A percentile compares a stretch with the other conserved stretches of the same genome.
These are phyloP conservation scores for Leccinellum rugosiceps DNA, from an alignment of 768 basidiomycete genomes.

Conservation along the genomic window DNA sequence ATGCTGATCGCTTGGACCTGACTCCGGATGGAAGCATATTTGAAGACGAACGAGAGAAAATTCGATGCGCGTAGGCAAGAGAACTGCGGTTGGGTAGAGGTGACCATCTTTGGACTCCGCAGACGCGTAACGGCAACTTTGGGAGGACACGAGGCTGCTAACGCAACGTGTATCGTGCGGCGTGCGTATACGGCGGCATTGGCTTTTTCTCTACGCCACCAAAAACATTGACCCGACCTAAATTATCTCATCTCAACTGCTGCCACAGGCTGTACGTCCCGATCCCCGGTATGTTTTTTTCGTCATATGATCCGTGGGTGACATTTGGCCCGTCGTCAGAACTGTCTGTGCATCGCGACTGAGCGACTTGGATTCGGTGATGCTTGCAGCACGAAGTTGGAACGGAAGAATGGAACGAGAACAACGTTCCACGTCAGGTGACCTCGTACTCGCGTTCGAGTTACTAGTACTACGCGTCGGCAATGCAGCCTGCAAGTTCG, in stretches of 20 bases:
- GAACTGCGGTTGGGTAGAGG: neutral
- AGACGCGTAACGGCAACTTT: conserved; percentile 17
- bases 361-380: neutral
- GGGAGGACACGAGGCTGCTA: conserved; percentile 23
- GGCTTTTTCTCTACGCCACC: conserved; percentile 1
- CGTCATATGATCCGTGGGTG: neutral
- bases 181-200: conserved; percentile 17
- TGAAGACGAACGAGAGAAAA: neutral
- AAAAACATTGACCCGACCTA: neutral
- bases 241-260: conserved; percentile 20
- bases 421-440: neutral
- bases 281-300: conserved; percentile 4
- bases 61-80: neutral
- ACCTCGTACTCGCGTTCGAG: neutral
- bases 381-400: neutral
- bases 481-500: neutral
- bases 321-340: neutral
- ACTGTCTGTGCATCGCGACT: neutral
- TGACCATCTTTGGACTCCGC: conserved; percentile 17
- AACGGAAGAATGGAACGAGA: neutral
- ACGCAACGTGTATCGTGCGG: conserved; percentile 15
- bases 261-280: neutral
- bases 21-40: neutral
- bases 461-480: neutral
- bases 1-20: conserved; percentile 3